Evolutionary conservation across 129 eudicot species (phyloP), one percentile per base, ranked within the genome.

Genomic region (Escallonia herrerae): DNA sequence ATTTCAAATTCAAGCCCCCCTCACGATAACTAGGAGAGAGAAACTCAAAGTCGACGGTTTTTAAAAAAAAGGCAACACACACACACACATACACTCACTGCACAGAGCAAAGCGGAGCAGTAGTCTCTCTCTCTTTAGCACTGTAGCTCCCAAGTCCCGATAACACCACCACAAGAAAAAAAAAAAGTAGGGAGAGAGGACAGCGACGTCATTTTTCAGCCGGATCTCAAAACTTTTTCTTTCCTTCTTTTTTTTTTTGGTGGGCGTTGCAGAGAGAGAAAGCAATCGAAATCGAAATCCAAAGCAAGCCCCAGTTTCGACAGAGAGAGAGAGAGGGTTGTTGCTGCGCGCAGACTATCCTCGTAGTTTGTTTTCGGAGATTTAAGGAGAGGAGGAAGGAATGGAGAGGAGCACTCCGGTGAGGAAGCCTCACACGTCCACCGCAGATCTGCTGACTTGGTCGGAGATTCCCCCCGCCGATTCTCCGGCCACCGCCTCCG

Each of bases 371-470:
- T 22, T 22, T 22, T 22, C 33, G 33, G 33, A 22, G 33, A 22
- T 22, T 22, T 22, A 22, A 22, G 33, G 33, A 22, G 33, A 22
- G 8, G 63, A 49, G 54, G 43, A 10, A 8, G 40, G 48, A 66
- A 87, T 87, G 95, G 87, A 83, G 49, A 83, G 78, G 59, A 76
- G 54, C 56, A 85, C 96, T 43, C 98, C 98, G 71, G 95, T 88
- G 77, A 85, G 98, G 56, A 91, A 88, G 71, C 87, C 95, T 60
- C 91, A 91, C 84, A 79, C 89, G 5, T 87, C 98, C 58, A 88
- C 98, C 38, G 95, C 98, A 77, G 96, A 93, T 93, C 96, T 88
- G 82, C 83, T 93, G 63, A 83, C 91, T 38, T 93, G 98, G 98
- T 83, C 95, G 63, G 98, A 93, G 63, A 84, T 54, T 72, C 84